These are phyloP conservation scores for Macrophomina phaseolina DNA, from an alignment of 2,329 filamentous ascomycete species.

Conservation along the genomic window DNA sequence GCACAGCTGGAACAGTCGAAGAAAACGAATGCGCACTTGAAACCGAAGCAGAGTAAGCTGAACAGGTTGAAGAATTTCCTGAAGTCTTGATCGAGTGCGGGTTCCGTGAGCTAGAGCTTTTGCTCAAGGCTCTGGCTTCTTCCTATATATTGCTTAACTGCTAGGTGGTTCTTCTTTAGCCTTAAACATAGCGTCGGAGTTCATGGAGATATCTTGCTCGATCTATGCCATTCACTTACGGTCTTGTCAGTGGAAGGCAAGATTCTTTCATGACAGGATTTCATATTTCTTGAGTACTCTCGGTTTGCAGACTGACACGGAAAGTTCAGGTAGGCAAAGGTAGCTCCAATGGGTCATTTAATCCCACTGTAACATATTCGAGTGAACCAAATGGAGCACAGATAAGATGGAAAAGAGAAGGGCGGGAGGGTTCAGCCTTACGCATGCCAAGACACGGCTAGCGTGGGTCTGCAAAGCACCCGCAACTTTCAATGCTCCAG, in stretches of 20 bases:
- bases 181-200: too few species aligned
- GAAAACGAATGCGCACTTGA: slow-evolving; percentile 4
- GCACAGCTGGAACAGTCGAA: background rate
- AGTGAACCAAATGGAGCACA: background rate
- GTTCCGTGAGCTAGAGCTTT: background rate
- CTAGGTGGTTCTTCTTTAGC: too few species aligned
- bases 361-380: background rate
- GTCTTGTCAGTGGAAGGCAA: too few species aligned
- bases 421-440: slow-evolving; percentile 5
- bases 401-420: background rate
- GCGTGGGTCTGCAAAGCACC: slow-evolving; percentile 2
- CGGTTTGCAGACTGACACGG: too few species aligned
- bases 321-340: too few species aligned
- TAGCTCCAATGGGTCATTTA: too few species aligned
- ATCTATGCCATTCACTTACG: too few species aligned
- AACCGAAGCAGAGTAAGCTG: slow-evolving; percentile 1
- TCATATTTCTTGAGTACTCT: too few species aligned
- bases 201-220: too few species aligned
- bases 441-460: slow-evolving; percentile 15
- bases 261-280: too few species aligned
- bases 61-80: slow-evolving; percentile 18
- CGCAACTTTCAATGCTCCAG: slow-evolving; percentile 17
- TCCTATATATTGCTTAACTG: too few species aligned
- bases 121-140: background rate
- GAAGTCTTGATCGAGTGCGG: background rate